Evolutionary conservation across 495 filamentous ascomycete genomes (phyloP), one percentile per base, ranked within the genome.

Genomic region (Penicillium soppii): DNA sequence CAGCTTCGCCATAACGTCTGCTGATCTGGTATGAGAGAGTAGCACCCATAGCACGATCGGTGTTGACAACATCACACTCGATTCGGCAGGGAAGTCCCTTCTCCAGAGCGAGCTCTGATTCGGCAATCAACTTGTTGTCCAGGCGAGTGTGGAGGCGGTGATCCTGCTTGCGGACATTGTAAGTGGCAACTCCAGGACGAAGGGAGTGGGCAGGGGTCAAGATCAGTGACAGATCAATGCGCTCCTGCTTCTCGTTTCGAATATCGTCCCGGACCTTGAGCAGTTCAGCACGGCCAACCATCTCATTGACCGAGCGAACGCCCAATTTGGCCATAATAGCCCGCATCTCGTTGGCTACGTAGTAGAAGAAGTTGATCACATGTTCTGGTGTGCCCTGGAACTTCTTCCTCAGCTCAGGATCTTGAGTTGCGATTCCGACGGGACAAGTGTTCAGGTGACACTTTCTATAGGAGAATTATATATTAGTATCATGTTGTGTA

Each of bases 311-410:
- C 23, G 88, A 95, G 40, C 94, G 83, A 79, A 97, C 88, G 47
- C 94, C 94, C 57, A 97, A 81, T 69, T 88, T 92, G 23, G 94
- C 92, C 94, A 99, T 97, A 72, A 99, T 97, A 15, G 94, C 92
- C 54, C 94, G 87, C 52, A 99, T 84, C 76, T 99, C 94, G 61
- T 99, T 99, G 53, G 95, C 85, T 40, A 99, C 80, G 61, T 99
- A 99, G 74, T 96, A 99, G 76, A 99, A 99, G 81, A 97, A 99
- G 78, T 99, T 99, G 71, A 99, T 99, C 38, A 96, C 94, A 65
- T 99, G 90, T 71, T 99, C 94, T 6, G 94, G 92, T 0, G 90
- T 91, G 25, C 94, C 95, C 35, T 82, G 79, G 72, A 99, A 97
- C 75, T 97, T 99, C 77, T 91, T 89, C 17, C 95, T 83, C 3